phyloP scores from a whole-genome alignment of 2,329 filamentous ascomycete genomes.

The Beauveria sp. region DNA sequence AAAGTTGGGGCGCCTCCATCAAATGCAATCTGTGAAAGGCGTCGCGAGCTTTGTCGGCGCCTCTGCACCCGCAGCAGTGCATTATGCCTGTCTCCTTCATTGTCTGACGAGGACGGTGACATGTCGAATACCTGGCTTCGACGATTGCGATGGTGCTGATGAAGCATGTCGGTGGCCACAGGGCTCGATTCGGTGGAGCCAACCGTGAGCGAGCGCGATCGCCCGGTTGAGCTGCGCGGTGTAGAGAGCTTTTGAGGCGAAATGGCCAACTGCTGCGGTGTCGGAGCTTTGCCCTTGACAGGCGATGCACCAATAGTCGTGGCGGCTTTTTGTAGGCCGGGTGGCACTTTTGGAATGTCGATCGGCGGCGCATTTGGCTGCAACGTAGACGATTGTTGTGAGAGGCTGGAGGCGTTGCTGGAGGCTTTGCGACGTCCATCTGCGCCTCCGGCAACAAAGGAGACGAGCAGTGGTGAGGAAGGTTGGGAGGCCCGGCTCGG shows the following conservation, averaged over 20 bases:
- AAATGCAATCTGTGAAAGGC: slow-evolving; percentile 84
- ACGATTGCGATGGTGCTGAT: slow-evolving; percentile 74
- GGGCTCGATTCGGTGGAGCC: slow-evolving; percentile 89
- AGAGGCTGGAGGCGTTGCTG: slow-evolving; percentile 76
- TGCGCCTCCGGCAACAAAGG: slow-evolving; percentile 72
- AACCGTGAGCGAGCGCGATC: slow-evolving; percentile 82
- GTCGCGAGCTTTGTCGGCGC: slow-evolving; percentile 87
- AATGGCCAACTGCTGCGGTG: slow-evolving; percentile 41
- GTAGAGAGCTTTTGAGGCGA: slow-evolving; percentile 59
- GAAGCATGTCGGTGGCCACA: slow-evolving; percentile 58
- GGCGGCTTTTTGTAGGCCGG: slow-evolving; percentile 52
- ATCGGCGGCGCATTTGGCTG: slow-evolving; percentile 64
- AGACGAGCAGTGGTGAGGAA: slow-evolving; percentile 73
- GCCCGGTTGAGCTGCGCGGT: slow-evolving; percentile 54
- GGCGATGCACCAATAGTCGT: slow-evolving; percentile 49
- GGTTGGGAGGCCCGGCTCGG: slow-evolving; percentile 74
- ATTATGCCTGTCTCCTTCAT: slow-evolving; percentile 87
- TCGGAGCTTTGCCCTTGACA: slow-evolving; percentile 46
- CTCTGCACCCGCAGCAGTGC: slow-evolving; percentile 86
- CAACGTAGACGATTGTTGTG: slow-evolving; percentile 65
- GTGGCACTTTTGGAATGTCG: slow-evolving; percentile 59
- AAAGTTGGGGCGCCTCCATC: slow-evolving; percentile 72
- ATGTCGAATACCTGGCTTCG: slow-evolving; percentile 93
- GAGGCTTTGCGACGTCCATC: slow-evolving; percentile 84
- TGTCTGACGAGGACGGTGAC: slow-evolving; percentile 95